These are phyloP conservation scores for Kluyveromyces starmeri DNA, from an alignment of 805 yeast species.

Conservation along the genomic window DNA sequence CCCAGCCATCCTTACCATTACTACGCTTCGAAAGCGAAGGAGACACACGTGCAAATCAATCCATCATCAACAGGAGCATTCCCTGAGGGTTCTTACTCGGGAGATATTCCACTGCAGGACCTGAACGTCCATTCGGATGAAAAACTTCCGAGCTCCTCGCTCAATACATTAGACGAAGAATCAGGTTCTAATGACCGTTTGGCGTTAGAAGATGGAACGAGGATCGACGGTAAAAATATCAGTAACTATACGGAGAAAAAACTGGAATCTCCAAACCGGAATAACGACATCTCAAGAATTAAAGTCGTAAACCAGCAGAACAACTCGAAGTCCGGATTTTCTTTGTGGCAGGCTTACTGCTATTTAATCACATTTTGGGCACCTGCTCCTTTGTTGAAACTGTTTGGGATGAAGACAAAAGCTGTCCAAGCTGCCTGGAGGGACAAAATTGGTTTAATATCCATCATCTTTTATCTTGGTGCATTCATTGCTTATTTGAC, in stretches of 20 bases:
- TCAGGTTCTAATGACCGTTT: neutral
- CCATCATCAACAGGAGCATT: constrained; percentile 70
- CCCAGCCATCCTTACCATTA: constrained; percentile 70
- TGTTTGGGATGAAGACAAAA: constrained; percentile 70
- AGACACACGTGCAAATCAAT: constrained; percentile 54
- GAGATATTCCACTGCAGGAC: constrained; percentile 9
- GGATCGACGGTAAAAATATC: neutral
- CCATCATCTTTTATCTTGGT: constrained; percentile 66
- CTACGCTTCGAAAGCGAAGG: constrained; percentile 65
- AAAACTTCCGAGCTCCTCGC: constrained; percentile 2
- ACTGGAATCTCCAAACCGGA: neutral
- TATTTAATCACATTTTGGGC: constrained; percentile 84
- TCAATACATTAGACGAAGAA: neutral
- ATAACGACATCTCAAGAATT: neutral
- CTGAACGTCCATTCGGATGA: constrained; percentile 1
- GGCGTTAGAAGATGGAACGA: neutral
- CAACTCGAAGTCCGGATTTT: constrained; percentile 11
- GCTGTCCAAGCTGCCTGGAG: constrained; percentile 95
- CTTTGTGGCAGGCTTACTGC: constrained; percentile 79
- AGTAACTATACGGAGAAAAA: neutral
- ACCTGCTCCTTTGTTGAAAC: constrained; percentile 58
- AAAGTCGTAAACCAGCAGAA: neutral
- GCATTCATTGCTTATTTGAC: constrained; percentile 77
- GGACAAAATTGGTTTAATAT: constrained; percentile 80
- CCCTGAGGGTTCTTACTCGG: constrained; percentile 28